Percentiles rank a stretch among this genome's conserved stretches.
Conservation (phyloP, 352 stramenopile species). For the Aphanomyces invadans region DNA sequence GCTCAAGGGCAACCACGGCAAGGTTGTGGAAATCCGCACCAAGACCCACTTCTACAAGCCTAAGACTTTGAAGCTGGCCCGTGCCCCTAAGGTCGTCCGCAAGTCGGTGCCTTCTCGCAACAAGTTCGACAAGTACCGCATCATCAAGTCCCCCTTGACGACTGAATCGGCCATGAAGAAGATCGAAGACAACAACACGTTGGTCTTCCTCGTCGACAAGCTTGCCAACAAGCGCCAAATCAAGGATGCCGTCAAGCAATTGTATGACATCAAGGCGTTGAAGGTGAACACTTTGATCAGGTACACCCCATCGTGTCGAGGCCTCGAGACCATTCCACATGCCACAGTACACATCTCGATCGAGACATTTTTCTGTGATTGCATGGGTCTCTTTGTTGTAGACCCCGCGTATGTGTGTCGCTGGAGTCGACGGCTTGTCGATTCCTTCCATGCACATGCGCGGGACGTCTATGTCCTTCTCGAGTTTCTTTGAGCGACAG, state of each 20-base stretch:
- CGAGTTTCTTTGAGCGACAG: not conserved
- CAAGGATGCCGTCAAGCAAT: constrained; percentile 98
- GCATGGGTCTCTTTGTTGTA: not conserved
- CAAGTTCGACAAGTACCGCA: constrained; percentile 98
- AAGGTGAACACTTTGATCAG: constrained; percentile 99
- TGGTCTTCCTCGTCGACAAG: constrained; percentile 99
- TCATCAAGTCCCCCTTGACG: constrained; percentile 99
- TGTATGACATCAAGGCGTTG: constrained; percentile 99
- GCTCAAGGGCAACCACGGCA: constrained; percentile 95
- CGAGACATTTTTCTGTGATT: constrained; percentile 4
- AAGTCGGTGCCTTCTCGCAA: constrained; percentile 91
- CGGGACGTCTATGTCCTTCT: constrained; percentile 13
- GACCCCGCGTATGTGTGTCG: constrained; percentile 23
- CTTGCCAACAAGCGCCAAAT: constrained; percentile 99
- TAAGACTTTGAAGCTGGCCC: constrained; percentile 93
- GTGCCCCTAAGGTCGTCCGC: constrained; percentile 94
- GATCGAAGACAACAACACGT: constrained; percentile 99
- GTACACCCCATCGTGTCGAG: constrained; percentile 84
- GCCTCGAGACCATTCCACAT: constrained; percentile 15
- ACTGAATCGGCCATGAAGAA: constrained; percentile 99
- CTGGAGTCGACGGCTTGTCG: not conserved
- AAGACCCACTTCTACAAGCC: constrained; percentile 99
- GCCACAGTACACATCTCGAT: not conserved
- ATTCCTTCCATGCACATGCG: not conserved
- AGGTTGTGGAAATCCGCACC: constrained; percentile 97